phyloP scores from a whole-genome alignment of 352 stramenopile species.

The Phytophthora constricta region DNA sequence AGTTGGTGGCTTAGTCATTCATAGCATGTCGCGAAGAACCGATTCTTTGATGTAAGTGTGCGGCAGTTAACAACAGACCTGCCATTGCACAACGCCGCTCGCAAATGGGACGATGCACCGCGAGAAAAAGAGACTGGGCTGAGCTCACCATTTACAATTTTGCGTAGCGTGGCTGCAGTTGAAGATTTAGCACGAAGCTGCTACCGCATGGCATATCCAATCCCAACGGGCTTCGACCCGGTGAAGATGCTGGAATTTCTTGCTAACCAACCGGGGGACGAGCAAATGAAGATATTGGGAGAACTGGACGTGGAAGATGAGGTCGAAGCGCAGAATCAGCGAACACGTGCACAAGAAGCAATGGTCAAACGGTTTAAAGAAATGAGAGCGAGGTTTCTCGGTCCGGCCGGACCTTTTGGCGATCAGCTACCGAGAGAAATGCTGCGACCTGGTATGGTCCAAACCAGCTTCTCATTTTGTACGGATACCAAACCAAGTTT shows the following conservation, averaged over 20 bases:
- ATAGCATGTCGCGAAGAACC: too few species aligned
- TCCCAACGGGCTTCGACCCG: slow-evolving; percentile 14
- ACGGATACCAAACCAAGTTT: slow-evolving; percentile 21
- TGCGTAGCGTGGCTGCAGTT: too few species aligned
- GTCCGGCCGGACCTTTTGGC: slow-evolving; percentile 23
- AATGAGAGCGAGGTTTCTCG: slow-evolving; percentile 24
- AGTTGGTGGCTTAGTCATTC: too few species aligned
- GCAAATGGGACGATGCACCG: too few species aligned
- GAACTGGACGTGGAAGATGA: neutral
- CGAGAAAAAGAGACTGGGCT: too few species aligned
- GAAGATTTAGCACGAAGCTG: too few species aligned
- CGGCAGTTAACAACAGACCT: too few species aligned
- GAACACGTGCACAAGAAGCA: slow-evolving; percentile 9
- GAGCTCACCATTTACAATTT: too few species aligned
- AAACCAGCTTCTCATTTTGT: neutral
- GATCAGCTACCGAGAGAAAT: slow-evolving; percentile 15
- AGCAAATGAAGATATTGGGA: neutral
- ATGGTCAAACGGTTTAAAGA: slow-evolving; percentile 31
- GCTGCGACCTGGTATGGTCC: neutral
- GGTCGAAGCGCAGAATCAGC: neutral
- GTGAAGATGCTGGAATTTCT: slow-evolving; percentile 15
- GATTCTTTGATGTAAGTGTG: too few species aligned
- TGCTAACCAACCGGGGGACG: slow-evolving; percentile 1
- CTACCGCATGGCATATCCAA: slow-evolving; percentile 19
- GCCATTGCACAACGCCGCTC: too few species aligned